phyloP scores from a whole-genome alignment of 768 basidiomycete species.

The Cyclocybe cylindracea region DNA sequence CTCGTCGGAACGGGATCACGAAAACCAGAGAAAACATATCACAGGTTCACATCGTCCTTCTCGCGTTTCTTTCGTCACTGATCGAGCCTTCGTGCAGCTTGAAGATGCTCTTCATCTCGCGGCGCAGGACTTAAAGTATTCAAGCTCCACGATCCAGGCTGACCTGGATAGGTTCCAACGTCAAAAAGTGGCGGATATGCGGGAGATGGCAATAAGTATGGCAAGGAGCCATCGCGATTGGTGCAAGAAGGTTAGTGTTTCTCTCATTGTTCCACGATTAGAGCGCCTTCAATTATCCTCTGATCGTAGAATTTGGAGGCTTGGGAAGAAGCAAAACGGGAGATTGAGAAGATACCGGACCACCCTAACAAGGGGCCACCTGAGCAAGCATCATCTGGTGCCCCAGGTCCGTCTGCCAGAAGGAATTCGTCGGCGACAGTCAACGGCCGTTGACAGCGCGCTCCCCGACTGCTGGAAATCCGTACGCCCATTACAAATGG shows the following conservation, averaged over 20 bases:
- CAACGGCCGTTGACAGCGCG: conserved; percentile 51
- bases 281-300: conserved; percentile 2
- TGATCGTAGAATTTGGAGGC: conserved; percentile 83
- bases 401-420: conserved; percentile 39
- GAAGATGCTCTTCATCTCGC: conserved; percentile 94
- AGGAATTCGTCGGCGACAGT: conserved; percentile 73
- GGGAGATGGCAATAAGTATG: conserved; percentile 92
- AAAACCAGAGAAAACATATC: conserved; percentile 94
- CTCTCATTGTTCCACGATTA: conserved; percentile 14
- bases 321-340: conserved; percentile 95
- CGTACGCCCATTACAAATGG: background rate
- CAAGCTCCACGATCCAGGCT: conserved; percentile 94
- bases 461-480: conserved; percentile 1
- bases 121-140: conserved; percentile 94
- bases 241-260: conserved; percentile 80
- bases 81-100: conserved; percentile 50
- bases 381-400: conserved; percentile 27
- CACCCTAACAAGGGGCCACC: conserved; percentile 78
- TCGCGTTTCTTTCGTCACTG: conserved; percentile 3
- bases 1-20: conserved; percentile 87
- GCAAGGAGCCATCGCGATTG: conserved; percentile 91
- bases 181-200: conserved; percentile 95
- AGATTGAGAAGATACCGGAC: conserved; percentile 86
- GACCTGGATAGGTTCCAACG: conserved; percentile 98
- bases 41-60: conserved; percentile 59